Percentiles rank a stretch among this genome's conserved stretches.
These are phyloP conservation scores for Geotrichum cucujoidarum DNA, from an alignment of 1,139 yeast species.

Conservation along the genomic window DNA sequence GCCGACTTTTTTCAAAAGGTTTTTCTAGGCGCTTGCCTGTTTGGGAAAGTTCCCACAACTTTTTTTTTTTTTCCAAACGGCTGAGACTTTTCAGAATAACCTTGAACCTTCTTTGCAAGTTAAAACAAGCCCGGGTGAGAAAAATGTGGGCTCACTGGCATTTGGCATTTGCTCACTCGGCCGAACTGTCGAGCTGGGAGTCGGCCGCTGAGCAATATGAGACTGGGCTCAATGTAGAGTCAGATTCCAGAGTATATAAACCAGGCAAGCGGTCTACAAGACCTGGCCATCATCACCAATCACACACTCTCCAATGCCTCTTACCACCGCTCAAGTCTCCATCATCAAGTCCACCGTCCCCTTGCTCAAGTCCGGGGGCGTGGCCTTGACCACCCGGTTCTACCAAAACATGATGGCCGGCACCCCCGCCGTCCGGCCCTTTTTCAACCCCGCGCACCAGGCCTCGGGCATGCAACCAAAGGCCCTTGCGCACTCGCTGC, in stretches of 20 bases:
- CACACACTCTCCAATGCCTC: constrained; percentile 17
- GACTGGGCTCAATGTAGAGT: no score
- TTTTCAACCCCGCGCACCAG: constrained; percentile 60
- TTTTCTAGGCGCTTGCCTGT: no score
- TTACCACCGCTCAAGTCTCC: constrained; percentile 35
- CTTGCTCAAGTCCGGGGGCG: constrained; percentile 53
- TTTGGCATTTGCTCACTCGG: no score
- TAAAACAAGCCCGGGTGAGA: background rate
- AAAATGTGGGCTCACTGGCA: background rate
- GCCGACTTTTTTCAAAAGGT: no score
- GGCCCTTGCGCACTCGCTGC: constrained; percentile 58
- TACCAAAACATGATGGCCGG: constrained; percentile 52
- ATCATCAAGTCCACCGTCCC: constrained; percentile 57
- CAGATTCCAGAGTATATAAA: no score
- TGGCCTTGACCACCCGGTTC: constrained; percentile 49
- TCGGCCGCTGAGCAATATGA: no score
- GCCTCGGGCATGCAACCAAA: constrained; percentile 53
- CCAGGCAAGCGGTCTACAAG: no score
- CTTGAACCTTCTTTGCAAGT: background rate
- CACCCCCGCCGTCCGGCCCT: constrained; percentile 52
- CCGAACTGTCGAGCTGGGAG: no score
- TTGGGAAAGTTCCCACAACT: no score
- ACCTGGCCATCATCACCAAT: background rate
- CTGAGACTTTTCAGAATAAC: no score
- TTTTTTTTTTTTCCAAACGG: no score